A percentile compares a stretch with the other conserved stretches of the same genome.
phyloP scores from a whole-genome alignment of 148 eudicot species.

The Mesembryanthemum crystallinum region DNA sequence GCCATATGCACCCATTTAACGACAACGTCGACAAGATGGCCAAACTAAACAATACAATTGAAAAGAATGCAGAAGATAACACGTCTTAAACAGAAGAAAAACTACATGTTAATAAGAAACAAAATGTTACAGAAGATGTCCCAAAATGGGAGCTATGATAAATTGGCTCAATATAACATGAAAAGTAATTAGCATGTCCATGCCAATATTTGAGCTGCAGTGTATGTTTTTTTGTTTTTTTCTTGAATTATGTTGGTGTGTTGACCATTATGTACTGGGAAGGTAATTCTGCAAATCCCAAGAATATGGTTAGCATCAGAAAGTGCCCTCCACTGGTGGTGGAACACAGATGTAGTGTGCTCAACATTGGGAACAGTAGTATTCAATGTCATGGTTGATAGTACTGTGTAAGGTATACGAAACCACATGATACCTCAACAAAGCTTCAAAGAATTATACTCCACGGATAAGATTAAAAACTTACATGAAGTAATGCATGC shows the following conservation, averaged over 20 bases:
- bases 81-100: too few species aligned
- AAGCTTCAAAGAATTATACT: conserved; percentile 2
- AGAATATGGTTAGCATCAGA: not conserved
- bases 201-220: too few species aligned
- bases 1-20: too few species aligned
- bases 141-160: too few species aligned
- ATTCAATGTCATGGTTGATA: not conserved
- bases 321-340: not conserved
- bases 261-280: not conserved
- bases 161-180: too few species aligned
- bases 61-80: too few species aligned
- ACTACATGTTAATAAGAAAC: too few species aligned
- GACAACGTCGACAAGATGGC: too few species aligned
- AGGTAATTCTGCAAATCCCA: not conserved
- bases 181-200: not conserved
- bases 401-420: not conserved
- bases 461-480: conserved; percentile 28
- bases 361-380: not conserved
- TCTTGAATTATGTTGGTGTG: not conserved
- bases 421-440: not conserved
- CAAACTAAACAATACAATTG: too few species aligned
- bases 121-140: too few species aligned
- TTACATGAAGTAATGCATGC: conserved; percentile 89
- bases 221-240: not conserved
- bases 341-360: not conserved